Conservation (phyloP, 495 filamentous ascomycete species). For the Pseudomonodictys pantanalensis region DNA sequence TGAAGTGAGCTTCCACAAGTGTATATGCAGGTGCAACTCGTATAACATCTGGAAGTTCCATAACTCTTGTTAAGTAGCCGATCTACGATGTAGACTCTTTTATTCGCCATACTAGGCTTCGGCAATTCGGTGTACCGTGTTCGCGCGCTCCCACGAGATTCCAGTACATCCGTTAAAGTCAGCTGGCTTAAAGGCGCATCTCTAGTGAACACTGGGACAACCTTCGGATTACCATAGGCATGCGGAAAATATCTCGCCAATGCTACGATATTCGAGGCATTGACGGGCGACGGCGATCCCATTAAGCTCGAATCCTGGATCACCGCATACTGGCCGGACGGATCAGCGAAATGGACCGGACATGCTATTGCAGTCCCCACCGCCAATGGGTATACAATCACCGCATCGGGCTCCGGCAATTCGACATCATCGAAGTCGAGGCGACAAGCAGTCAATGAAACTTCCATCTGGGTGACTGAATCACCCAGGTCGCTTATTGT, state of each 20-base stretch:
- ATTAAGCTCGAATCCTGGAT: conserved; percentile 6
- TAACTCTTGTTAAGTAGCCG: no score
- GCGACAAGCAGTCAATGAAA: background rate
- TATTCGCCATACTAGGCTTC: background rate
- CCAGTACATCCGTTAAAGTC: background rate
- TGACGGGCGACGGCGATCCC: background rate
- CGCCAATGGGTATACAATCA: conserved; percentile 8
- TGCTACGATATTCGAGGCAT: conserved; percentile 8
- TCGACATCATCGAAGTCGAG: background rate
- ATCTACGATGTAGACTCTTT: background rate
- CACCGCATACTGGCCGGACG: conserved; percentile 20
- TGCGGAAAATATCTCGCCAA: conserved; percentile 14
- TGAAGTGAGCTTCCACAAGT: no score
- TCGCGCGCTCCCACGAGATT: background rate
- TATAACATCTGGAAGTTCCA: no score
- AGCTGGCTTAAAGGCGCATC: conserved; percentile 7
- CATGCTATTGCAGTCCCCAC: conserved; percentile 7
- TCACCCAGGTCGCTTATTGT: background rate
- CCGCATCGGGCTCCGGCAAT: background rate
- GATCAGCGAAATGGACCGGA: conserved; percentile 9
- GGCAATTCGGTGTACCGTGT: no score
- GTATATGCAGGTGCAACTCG: no score
- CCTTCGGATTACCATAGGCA: conserved; percentile 11
- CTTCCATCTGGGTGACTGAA: background rate
- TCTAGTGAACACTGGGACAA: background rate